Percentiles rank a stretch among this genome's conserved stretches.
These are phyloP conservation scores for Phytophthora quininea DNA, from an alignment of 352 stramenopile genomes.

Conservation along the genomic window DNA sequence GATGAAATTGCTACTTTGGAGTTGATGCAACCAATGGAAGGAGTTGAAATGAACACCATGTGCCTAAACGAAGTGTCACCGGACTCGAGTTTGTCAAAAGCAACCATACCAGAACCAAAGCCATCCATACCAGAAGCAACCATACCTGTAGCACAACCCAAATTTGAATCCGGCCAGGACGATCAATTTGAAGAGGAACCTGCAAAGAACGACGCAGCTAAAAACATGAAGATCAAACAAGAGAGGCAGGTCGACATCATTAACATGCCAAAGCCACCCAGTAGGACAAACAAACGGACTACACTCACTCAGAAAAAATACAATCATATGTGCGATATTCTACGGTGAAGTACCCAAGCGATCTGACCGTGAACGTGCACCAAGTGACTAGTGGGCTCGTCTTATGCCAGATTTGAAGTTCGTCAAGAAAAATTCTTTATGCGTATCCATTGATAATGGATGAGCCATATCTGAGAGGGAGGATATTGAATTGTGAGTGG, in stretches of 20 bases:
- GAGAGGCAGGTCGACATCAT: constrained; percentile 15
- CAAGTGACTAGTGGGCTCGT: constrained; percentile 1
- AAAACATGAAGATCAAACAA: not conserved
- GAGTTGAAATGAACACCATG: not conserved
- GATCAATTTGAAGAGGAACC: not conserved
- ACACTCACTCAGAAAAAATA: constrained; percentile 9
- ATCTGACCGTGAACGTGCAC: constrained; percentile 10
- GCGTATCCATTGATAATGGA: constrained; percentile 16
- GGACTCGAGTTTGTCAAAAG: not conserved
- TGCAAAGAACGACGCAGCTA: not conserved
- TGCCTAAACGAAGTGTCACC: not conserved
- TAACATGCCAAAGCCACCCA: constrained; percentile 8
- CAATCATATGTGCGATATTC: not conserved
- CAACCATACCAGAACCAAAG: too few relatives aligned
- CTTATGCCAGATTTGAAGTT: constrained; percentile 12
- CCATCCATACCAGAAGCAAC: not conserved
- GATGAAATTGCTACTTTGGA: constrained; percentile 8
- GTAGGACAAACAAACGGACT: not conserved
- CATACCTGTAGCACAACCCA: not conserved
- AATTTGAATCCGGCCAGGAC: not conserved
- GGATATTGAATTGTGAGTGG: constrained; percentile 9
- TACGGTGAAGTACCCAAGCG: constrained; percentile 14
- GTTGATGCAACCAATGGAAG: constrained; percentile 4
- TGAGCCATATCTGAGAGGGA: constrained; percentile 4
- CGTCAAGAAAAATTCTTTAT: constrained; percentile 15